Base-by-base conservation (phyloP, 306 rosid species). In the Pueraria montana region DNA sequence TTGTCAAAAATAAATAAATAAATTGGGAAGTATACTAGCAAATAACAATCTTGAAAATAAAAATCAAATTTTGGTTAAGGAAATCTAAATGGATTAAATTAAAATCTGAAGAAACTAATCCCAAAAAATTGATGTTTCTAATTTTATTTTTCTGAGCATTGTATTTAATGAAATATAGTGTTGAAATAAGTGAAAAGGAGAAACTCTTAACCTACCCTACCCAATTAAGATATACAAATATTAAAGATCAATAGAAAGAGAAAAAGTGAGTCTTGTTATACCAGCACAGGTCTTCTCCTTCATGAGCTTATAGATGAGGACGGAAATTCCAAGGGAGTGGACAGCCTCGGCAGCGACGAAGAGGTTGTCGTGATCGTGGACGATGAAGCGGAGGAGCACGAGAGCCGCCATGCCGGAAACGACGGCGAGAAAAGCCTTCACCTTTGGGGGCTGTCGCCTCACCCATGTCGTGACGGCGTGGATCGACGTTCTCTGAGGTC, bases 271-370 rank as follows among this genome's bases (percentile, higher is more conserved):
- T n/a, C n/a, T n/a, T 16, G 16, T 40, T 21, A 24, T 86, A 95
- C 99, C 99, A 49, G 98, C 97, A 59, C 99, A 96, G 4, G 99
- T 94, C 85, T 87, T 93, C 94, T 96, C 99, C 87, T 96, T 96
- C 87, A 84, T 92, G 86, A 96, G 97, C 88, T 96, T 96, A 75
- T 92, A 96, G 86, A 96, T 96, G 75, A 96, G 99, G 32, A 96
- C 97, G 6, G 90, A 86, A 62, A 96, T 96, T 65, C 99, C 99
- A 1, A 88, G 87, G 56, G 99, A 94, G 87, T 96, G 99, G 17
- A 96, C 96, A 23, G 97, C 98, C 88, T 93, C 98, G 6, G 99
- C 96, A 2, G 97, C 99, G 38, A 93, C 97, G 58, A 96, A 96
- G 78, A 96, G 98, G 74, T 93, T 96, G 74, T 96, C 99, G 81